Conservation (phyloP, 2,329 filamentous ascomycete genomes). For the Sclerotinia spermophila region DNA sequence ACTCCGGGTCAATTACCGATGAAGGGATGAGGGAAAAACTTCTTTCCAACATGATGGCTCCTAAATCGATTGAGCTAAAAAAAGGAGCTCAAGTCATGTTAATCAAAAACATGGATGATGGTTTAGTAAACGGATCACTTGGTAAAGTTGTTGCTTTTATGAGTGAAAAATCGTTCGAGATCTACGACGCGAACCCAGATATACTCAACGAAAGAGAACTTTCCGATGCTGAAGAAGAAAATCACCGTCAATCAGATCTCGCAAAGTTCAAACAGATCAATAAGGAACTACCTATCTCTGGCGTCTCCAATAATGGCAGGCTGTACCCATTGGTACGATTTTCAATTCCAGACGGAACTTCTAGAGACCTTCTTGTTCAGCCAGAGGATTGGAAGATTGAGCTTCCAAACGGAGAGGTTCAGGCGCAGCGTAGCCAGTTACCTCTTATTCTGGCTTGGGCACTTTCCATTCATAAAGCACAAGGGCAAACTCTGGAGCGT, state of each 20-base stretch:
- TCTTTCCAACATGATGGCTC: conserved; percentile 89
- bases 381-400: conserved; percentile 96
- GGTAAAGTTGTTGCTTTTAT: conserved; percentile 83
- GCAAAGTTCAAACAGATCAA: conserved; percentile 39
- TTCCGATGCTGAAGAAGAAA: conserved; percentile 40
- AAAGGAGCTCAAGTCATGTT: conserved; percentile 96
- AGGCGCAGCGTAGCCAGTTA: conserved; percentile 77
- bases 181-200: conserved; percentile 56
- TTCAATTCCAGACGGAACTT: conserved; percentile 70
- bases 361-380: conserved; percentile 73
- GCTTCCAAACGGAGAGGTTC: conserved; percentile 88
- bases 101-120: conserved; percentile 98
- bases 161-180: conserved; percentile 59
- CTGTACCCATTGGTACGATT: conserved; percentile 86
- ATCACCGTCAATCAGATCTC: conserved; percentile 36
- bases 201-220: conserved; percentile 48
- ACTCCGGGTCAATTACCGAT: conserved; percentile 68
- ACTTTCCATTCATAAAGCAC: conserved; percentile 94
- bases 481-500: conserved; percentile 82
- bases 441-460: conserved; percentile 96
- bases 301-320: conserved; percentile 44
- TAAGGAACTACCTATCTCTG: conserved; percentile 35
- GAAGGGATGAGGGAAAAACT: conserved; percentile 68
- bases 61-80: conserved; percentile 74
- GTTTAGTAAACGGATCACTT: conserved; percentile 88